These are phyloP conservation scores for Balansia obtecta DNA, from an alignment of 2,329 filamentous ascomycete species.

Conservation along the genomic window DNA sequence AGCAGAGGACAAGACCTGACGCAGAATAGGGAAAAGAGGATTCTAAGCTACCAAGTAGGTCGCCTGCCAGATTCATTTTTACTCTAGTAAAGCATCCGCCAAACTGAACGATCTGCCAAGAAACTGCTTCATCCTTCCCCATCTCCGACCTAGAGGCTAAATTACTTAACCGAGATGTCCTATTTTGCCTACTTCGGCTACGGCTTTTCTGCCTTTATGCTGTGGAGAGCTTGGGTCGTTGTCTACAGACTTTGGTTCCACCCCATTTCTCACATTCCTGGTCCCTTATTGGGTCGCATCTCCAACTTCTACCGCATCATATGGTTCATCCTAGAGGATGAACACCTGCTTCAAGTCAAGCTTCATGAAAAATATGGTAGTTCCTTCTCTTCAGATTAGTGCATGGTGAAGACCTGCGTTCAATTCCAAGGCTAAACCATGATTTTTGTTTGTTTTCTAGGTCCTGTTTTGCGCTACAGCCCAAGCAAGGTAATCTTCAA, in stretches of 20 bases:
- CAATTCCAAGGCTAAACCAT: background rate
- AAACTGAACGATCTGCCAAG: too few species aligned
- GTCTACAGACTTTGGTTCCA: background rate
- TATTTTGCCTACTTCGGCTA: background rate
- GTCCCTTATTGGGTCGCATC: background rate
- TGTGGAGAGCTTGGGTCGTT: background rate
- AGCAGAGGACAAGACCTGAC: too few species aligned
- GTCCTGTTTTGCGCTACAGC: background rate
- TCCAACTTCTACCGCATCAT: background rate
- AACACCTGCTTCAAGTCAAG: background rate
- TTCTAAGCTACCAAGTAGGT: too few species aligned
- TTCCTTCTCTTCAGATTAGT: background rate
- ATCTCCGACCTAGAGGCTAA: background rate
- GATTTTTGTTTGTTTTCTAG: background rate
- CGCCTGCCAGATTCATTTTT: too few species aligned
- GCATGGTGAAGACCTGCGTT: background rate
- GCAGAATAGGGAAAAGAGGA: too few species aligned
- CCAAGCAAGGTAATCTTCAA: background rate
- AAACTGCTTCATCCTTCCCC: background rate
- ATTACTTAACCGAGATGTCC: background rate
- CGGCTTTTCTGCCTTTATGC: background rate
- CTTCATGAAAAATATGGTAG: background rate
- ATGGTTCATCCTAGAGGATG: background rate
- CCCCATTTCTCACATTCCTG: background rate
- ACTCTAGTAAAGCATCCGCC: too few species aligned